These are phyloP conservation scores for Arthrocladium fulminans DNA, from an alignment of 2,329 filamentous ascomycete species.

Conservation along the genomic window DNA sequence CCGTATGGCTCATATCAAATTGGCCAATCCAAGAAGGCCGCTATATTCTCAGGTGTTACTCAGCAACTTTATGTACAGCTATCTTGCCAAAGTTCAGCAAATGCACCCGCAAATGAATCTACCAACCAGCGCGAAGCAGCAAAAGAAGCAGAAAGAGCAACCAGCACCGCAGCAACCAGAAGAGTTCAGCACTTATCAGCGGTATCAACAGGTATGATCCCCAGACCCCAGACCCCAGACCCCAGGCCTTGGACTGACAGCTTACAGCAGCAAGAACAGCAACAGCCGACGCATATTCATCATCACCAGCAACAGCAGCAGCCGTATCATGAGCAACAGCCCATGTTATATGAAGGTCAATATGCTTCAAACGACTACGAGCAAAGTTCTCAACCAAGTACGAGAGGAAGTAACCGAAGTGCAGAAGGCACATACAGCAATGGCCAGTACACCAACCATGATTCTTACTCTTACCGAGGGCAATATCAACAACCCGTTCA, in stretches of 20 bases:
- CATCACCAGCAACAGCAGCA: constrained; percentile 16
- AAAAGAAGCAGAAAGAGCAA: constrained; percentile 35
- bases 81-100: constrained; percentile 94
- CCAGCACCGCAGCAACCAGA: constrained; percentile 29
- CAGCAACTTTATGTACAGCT: constrained; percentile 99
- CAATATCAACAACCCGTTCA: constrained; percentile 30
- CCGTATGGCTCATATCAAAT: constrained; percentile 96
- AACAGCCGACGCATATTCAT: constrained; percentile 10
- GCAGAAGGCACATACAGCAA: constrained; percentile 30
- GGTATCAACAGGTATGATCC: constrained; percentile 38
- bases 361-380: constrained; percentile 46
- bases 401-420: constrained; percentile 30
- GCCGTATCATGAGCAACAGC: constrained; percentile 16
- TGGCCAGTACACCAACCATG: constrained; percentile 19
- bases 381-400: constrained; percentile 31
- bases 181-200: constrained; percentile 38
- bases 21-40: constrained; percentile 89
- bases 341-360: constrained; percentile 36
- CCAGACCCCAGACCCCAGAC: background rate
- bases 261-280: constrained; percentile 16
- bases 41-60: constrained; percentile 90
- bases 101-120: constrained; percentile 96
- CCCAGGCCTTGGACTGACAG: background rate
- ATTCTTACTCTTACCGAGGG: constrained; percentile 16
- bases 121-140: constrained; percentile 67